A percentile compares a stretch with the other conserved stretches of the same genome.
Conservation (phyloP, 2,329 filamentous ascomycete genomes). For the Thelonectria olida region DNA sequence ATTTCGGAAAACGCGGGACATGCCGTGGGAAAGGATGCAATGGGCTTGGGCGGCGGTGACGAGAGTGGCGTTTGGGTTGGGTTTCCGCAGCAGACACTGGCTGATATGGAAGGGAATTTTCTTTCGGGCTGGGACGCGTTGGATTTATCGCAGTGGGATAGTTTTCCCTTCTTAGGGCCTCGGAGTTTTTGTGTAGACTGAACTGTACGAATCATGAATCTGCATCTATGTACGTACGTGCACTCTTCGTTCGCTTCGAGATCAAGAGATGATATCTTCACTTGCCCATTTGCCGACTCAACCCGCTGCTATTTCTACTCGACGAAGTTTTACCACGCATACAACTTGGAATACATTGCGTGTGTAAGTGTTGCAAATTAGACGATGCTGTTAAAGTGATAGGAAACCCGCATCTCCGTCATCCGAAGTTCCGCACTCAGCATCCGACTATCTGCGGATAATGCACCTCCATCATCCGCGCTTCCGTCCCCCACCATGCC, state of each 20-base stretch:
- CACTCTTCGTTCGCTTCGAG: no score
- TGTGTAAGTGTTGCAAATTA: no score
- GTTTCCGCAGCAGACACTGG: conserved; percentile 8
- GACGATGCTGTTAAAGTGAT: neutral
- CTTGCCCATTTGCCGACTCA: neutral
- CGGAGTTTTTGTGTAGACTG: conserved; percentile 18
- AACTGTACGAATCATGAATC: neutral
- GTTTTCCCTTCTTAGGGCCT: conserved; percentile 30
- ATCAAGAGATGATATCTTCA: no score
- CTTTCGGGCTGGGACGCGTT: conserved; percentile 37
- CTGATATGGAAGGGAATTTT: conserved; percentile 30
- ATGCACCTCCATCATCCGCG: conserved; percentile 16
- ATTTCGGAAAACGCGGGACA: neutral
- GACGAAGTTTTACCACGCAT: no score
- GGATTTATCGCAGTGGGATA: conserved; percentile 39
- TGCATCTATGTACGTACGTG: no score
- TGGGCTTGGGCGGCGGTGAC: neutral
- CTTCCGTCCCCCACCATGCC: conserved; percentile 6
- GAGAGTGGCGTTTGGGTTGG: conserved; percentile 6
- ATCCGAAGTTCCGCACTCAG: conserved; percentile 22
- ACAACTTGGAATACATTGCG: no score
- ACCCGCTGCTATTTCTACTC: neutral
- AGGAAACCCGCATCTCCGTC: neutral
- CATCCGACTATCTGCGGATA: conserved; percentile 23
- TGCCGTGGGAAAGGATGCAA: neutral